phyloP scores from a whole-genome alignment of 2,329 filamentous ascomycete species.

The Pseudogymnoascus sp. region DNA sequence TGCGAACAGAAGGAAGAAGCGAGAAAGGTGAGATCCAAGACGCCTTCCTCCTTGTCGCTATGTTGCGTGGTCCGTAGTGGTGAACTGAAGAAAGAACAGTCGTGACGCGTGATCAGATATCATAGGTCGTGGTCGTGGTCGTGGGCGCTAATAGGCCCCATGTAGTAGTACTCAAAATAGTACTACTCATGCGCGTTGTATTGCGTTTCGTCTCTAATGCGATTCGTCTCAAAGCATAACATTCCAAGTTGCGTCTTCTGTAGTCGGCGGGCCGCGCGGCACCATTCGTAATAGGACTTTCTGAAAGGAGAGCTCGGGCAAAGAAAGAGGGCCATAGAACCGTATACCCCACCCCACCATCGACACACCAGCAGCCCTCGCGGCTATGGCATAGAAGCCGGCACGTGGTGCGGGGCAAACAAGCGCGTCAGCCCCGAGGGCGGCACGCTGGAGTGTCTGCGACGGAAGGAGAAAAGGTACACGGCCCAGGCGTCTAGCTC shows the following conservation, averaged over 20 bases:
- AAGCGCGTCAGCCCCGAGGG: conserved; percentile 27
- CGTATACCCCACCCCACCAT: not conserved
- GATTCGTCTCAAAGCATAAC: not conserved
- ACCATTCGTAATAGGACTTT: conserved; percentile 1
- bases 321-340: not conserved
- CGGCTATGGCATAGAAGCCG: not conserved
- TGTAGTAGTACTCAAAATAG: not conserved
- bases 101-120: conserved; percentile 3
- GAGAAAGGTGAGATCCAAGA: not conserved
- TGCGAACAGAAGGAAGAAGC: not conserved
- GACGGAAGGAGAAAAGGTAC: conserved; percentile 27
- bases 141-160: not conserved
- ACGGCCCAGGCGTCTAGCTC: conserved; percentile 24
- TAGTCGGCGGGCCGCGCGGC: not conserved
- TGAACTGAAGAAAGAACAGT: not conserved
- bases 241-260: conserved; percentile 1
- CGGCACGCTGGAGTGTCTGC: conserved; percentile 22
- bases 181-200: conserved; percentile 3
- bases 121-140: conserved; percentile 4
- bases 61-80: not conserved
- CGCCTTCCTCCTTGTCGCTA: not conserved
- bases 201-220: conserved; percentile 1
- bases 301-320: not conserved
- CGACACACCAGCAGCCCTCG: not conserved
- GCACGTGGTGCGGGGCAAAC: conserved; percentile 21